Evolutionary conservation across 2,329 filamentous ascomycete genomes (phyloP), one percentile per base, ranked within the genome.

Genomic region (Hymenoscyphus linearis): DNA sequence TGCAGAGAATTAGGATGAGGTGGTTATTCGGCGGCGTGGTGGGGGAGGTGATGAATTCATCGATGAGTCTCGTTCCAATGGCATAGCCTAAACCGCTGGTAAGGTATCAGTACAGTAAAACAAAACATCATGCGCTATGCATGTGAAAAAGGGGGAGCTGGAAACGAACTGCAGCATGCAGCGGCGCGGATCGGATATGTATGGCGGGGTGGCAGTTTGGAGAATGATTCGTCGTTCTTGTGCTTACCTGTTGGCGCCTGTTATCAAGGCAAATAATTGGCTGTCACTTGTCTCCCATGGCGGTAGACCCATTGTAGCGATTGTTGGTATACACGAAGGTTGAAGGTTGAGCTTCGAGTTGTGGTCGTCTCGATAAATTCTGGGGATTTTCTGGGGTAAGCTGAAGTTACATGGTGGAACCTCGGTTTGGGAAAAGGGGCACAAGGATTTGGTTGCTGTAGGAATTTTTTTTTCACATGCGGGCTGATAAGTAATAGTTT

Each of bases 21-120:
- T 88, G 85, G 61, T 90, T 82, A 34, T 80, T 79, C 55, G 85
- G 79, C 34, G 88, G 84, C 37, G 85, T 86, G 13, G 85, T 84
- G 61, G 80, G 85, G 14, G 85, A 85, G 62, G 80, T 78, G 62
- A 96, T 85, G 78, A 96, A 97, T 70, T 96, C 90, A 78, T 96
- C 91, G 68, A 96, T 93, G 60, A 96, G 81, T 63, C 91, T 90
- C 71, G 89, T 85, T 73, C 89, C 90, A 67, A 90, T 92, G 60
- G 88, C 87, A 69, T 93, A 89, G 52, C 93, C 93, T 52, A 97
- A 85, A 63, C 93, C 93, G 73, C 93, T 97, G 74, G 4, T 40
- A 25, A 31, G 18, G n/a, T 35, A 69, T 78, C 64, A 78, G 72
- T n/a, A n/a, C n/a, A n/a, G n/a, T n/a, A n/a, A n/a, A n/a, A n/a